Evolutionary conservation across 148 eudicot genomes (phyloP).

Genomic region (Dysphania ambrosioides): DNA sequence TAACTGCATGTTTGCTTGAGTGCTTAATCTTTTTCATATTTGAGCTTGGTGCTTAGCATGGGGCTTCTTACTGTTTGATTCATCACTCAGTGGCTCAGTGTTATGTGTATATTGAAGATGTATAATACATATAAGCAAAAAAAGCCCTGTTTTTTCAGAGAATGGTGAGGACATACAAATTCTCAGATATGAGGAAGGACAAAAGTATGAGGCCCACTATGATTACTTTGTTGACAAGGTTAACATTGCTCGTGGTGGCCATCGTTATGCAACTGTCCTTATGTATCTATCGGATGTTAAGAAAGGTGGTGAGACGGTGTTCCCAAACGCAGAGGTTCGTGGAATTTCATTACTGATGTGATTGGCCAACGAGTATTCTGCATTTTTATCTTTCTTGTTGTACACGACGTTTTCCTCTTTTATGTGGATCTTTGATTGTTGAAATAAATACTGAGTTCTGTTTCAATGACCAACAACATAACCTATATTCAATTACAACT

Average conservation of each 20-base stretch:
- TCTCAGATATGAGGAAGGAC: conserved; percentile 83
- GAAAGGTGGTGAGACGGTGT: conserved; percentile 96
- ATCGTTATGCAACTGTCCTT: conserved; percentile 85
- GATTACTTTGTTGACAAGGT: conserved; percentile 82
- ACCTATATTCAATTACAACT: background rate
- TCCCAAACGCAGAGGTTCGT: conserved; percentile 93
- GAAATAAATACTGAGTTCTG: background rate
- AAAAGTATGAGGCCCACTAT: conserved; percentile 85
- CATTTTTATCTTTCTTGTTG: too few species aligned
- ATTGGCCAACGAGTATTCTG: too few species aligned
- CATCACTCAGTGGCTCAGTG: background rate
- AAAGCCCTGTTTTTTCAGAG: too few species aligned
- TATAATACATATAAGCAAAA: too few species aligned
- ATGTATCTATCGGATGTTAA: conserved; percentile 88
- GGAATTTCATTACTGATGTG: too few species aligned
- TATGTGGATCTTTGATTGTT: too few species aligned
- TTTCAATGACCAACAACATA: background rate
- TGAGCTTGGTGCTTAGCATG: background rate
- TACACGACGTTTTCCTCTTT: too few species aligned
- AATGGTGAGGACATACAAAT: conserved; percentile 98
- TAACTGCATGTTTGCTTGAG: background rate
- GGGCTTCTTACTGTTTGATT: background rate
- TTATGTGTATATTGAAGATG: background rate
- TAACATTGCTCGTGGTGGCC: conserved; percentile 92
- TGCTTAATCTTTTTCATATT: background rate